Base-by-base conservation (phyloP, 192 early-diverging fungal genomes). In the Ambispora gerdemannii region DNA sequence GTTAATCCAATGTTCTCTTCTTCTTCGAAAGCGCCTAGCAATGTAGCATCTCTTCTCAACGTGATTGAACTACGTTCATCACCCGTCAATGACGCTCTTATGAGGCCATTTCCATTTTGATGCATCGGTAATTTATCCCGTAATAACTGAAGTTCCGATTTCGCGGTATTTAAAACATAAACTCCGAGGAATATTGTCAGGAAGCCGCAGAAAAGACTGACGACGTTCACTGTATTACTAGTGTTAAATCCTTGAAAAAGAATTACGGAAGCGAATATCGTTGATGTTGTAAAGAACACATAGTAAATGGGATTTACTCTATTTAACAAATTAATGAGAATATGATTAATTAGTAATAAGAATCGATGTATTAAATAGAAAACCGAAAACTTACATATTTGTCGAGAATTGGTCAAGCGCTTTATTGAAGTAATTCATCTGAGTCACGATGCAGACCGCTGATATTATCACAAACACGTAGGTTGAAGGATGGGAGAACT, bases 391-490 rank as follows among this genome's bases (percentile, higher is more conserved):
- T 78, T 81, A 84, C 84, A 93, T 76, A 74, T 95, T 95, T 55
- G 96, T 96, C 25, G 91, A 91, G 75, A 95, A 98, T 67, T 89
- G 79, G 71, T 93, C 93, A 31, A 98, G 79, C 20, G 96, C 93
- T 81, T 96, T 98, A 84, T 98, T 98, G 69, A 98, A 95, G 78
- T 96, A 98, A 78, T 98, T 98, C 88, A 96, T 92, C 81, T 98
- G 96, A 32, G 90, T 89, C n/a, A 96, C 79, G 62, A 94, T 94
- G 74, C 91, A 95, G 2, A 89, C 76, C 3, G 78, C 78, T 27
- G 95, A 92, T 27, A 92, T 84, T 32, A 89, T 76, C 20, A 86
- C 88, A 78, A 98, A 96, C 22, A 93, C 83, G 71, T 92, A 98
- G 7, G 94, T 95, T 50, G 93, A 94, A 7, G 91, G 81, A 68